phyloP scores from a whole-genome alignment of 1,139 yeast species.

The Yamadazyma blattariae region DNA sequence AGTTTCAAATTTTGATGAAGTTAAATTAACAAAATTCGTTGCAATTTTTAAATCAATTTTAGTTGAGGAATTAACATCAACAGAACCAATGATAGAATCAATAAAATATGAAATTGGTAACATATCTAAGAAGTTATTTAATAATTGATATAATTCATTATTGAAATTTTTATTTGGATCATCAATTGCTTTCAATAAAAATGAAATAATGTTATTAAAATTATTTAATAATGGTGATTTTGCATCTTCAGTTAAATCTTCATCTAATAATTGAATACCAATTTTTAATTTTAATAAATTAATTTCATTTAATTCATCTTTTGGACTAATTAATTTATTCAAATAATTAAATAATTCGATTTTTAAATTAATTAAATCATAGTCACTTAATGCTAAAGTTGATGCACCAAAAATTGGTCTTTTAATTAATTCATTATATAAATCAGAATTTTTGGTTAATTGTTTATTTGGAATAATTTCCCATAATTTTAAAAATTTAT shows the following conservation, averaged over 20 bases:
- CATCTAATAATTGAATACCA: constrained; percentile 53
- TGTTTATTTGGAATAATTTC: constrained; percentile 41
- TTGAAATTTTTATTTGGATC: constrained; percentile 21
- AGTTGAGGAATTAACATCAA: constrained; percentile 27
- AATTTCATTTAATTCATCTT: constrained; percentile 40
- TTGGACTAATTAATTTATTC: constrained; percentile 22
- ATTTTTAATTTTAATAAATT: constrained; percentile 54
- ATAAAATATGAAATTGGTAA: constrained; percentile 76
- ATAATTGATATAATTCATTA: constrained; percentile 39
- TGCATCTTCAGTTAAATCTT: constrained; percentile 26
- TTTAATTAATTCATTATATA: constrained; percentile 36
- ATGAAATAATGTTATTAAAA: constrained; percentile 44
- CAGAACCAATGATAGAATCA: constrained; percentile 45
- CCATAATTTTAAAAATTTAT: constrained; percentile 56
- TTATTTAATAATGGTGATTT: constrained; percentile 31
- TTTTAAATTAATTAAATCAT: constrained; percentile 51
- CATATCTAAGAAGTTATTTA: constrained; percentile 62
- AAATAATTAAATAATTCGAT: constrained; percentile 10
- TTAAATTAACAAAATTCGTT: constrained; percentile 55
- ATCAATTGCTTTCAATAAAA: constrained; percentile 37
- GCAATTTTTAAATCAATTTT: constrained; percentile 41
- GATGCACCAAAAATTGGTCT: constrained; percentile 67
- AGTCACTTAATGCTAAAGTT: constrained; percentile 46
- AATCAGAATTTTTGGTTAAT: constrained; percentile 37
- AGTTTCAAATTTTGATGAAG: constrained; percentile 66